Conservation (phyloP, 2,329 filamentous ascomycete species). For the Graphiopsis chlorocephala region DNA sequence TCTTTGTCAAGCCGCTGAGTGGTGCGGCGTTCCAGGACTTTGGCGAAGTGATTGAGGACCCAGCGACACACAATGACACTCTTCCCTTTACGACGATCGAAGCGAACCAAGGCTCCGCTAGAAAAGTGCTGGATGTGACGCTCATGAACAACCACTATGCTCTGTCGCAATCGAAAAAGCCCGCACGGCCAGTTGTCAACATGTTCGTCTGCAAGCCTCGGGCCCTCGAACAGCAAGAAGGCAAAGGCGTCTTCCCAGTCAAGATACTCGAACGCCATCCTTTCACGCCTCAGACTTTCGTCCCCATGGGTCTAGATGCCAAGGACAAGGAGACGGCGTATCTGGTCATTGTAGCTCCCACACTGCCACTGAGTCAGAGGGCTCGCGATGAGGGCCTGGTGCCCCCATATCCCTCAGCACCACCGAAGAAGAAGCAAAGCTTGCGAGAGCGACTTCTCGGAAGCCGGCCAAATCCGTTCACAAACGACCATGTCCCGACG, state of each 20-base stretch:
- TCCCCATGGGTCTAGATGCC: constrained; percentile 63
- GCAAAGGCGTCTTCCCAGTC: constrained; percentile 57
- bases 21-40: constrained; percentile 70
- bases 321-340: constrained; percentile 56
- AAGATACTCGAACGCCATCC: constrained; percentile 84
- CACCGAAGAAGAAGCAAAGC: constrained; percentile 25
- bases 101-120: constrained; percentile 82
- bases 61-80: constrained; percentile 47
- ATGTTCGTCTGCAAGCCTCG: constrained; percentile 84
- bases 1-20: constrained; percentile 62
- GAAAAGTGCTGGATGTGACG: constrained; percentile 83
- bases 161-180: constrained; percentile 58
- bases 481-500: constrained; percentile 46
- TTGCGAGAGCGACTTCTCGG: constrained; percentile 42
- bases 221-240: constrained; percentile 41
- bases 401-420: constrained; percentile 44
- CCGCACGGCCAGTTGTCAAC: constrained; percentile 67
- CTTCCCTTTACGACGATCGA: constrained; percentile 45
- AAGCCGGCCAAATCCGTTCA: constrained; percentile 46
- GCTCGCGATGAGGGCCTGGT: constrained; percentile 20
- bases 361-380: constrained; percentile 48
- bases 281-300: constrained; percentile 90
- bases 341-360: constrained; percentile 86
- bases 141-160: constrained; percentile 67
- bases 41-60: constrained; percentile 75